Conservation (phyloP, 305 asterid species). For the Fraxinus floribunda region DNA sequence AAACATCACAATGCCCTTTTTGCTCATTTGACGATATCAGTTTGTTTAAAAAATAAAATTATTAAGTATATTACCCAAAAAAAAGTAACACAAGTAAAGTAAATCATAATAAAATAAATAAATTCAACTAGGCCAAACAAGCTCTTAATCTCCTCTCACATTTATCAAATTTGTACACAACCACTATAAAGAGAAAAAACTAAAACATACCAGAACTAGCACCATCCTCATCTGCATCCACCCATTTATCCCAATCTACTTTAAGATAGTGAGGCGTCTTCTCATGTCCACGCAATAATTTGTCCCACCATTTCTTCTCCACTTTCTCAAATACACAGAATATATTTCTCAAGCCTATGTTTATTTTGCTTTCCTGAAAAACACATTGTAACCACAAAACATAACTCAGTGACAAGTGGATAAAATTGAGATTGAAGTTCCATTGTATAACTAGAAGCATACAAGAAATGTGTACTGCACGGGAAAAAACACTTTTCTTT, state of each 20-base stretch:
- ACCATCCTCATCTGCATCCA: constrained; percentile 59
- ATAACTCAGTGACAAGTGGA: not conserved
- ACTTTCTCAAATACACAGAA: not conserved
- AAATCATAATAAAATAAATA: not conserved
- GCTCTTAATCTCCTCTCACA: not conserved
- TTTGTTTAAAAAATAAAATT: not conserved
- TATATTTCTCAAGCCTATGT: not conserved
- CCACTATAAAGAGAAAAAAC: not conserved
- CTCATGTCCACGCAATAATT: not conserved
- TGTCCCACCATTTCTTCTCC: not conserved
- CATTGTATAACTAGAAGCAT: not conserved
- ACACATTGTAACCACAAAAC: not conserved
- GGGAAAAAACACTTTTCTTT: not conserved
- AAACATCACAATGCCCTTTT: not conserved
- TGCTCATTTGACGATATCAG: not conserved
- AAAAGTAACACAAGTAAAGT: not conserved
- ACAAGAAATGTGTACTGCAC: not conserved
- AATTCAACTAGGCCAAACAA: not conserved
- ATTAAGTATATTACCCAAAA: not conserved
- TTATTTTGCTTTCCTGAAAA: constrained; percentile 27
- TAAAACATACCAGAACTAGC: constrained; percentile 36
- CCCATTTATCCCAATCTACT: not conserved
- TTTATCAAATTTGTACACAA: not conserved
- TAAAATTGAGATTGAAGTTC: not conserved
- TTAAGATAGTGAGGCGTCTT: not conserved